These are phyloP conservation scores for Paramyrothecium sp. DNA, from an alignment of 2,329 filamentous ascomycete genomes.

Conservation along the genomic window DNA sequence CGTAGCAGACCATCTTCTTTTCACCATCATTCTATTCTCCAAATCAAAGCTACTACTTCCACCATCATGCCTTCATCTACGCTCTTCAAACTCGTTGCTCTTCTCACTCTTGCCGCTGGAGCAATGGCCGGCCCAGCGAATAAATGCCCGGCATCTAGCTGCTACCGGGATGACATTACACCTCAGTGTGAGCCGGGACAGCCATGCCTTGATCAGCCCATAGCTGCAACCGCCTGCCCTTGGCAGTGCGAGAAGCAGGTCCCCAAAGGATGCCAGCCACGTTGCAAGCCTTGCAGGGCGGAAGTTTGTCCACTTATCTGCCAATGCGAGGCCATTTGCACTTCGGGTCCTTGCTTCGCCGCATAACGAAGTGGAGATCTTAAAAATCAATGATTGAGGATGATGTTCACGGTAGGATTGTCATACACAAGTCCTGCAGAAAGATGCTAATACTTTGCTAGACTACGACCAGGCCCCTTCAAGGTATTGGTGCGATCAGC, in stretches of 20 bases:
- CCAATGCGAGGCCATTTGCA: background rate
- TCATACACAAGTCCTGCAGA: no score
- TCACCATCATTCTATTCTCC: no score
- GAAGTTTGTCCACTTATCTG: background rate
- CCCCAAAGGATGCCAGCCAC: background rate
- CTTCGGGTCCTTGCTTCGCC: background rate
- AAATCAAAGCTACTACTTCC: no score
- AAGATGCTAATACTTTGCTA: no score
- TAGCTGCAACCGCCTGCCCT: background rate
- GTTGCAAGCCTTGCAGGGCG: background rate
- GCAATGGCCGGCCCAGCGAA: background rate
- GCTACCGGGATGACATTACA: background rate
- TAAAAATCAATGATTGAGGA: no score
- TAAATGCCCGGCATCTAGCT: background rate
- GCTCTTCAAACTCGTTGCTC: background rate
- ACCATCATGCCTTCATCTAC: background rate
- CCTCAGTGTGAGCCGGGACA: background rate
- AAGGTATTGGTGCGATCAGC: no score
- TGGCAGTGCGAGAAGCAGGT: background rate
- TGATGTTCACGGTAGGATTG: no score
- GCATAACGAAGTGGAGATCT: no score
- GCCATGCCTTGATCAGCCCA: background rate
- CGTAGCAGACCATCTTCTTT: no score
- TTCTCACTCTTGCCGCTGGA: background rate
- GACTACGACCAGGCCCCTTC: no score